Evolutionary conservation across 2,329 filamentous ascomycete species (phyloP).

Genomic region (Pseudogymnoascus sp.): DNA sequence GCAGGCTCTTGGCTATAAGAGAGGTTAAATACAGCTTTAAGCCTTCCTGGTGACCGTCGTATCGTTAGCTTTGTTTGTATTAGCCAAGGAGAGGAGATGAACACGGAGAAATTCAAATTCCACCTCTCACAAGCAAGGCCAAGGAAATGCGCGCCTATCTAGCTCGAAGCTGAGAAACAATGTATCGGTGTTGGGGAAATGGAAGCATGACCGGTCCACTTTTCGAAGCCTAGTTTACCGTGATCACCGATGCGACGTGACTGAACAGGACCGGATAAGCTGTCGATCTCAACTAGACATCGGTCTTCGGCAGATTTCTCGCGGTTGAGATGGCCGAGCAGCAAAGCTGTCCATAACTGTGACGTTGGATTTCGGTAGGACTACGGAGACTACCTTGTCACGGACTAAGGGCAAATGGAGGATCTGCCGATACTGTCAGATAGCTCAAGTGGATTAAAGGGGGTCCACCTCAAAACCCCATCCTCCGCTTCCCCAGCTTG

Average conservation of each 20-base stretch:
- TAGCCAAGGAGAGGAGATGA: not conserved
- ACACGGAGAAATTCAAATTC: not conserved
- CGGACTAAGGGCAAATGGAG: not conserved
- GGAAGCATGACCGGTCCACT: not conserved
- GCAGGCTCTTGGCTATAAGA: not conserved
- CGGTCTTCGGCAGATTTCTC: not conserved
- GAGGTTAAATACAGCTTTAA: conserved; percentile 4
- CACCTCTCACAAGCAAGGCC: not conserved
- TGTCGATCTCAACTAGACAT: not conserved
- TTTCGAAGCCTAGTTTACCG: not conserved
- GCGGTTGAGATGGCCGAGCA: not conserved
- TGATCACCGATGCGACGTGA: not conserved
- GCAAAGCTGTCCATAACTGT: not conserved
- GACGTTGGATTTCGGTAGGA: not conserved
- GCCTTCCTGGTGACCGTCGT: not conserved
- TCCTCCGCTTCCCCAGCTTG: not conserved
- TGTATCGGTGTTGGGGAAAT: not conserved
- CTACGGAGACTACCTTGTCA: not conserved
- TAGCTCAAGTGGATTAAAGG: not conserved
- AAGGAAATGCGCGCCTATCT: not conserved
- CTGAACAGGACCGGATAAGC: not conserved
- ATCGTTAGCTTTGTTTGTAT: not conserved
- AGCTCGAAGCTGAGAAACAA: not conserved
- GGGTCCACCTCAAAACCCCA: not conserved
- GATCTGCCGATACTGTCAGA: not conserved